Conservation (phyloP, 108 stramenopile species). For the Halocafeteria seosinensis region DNA sequence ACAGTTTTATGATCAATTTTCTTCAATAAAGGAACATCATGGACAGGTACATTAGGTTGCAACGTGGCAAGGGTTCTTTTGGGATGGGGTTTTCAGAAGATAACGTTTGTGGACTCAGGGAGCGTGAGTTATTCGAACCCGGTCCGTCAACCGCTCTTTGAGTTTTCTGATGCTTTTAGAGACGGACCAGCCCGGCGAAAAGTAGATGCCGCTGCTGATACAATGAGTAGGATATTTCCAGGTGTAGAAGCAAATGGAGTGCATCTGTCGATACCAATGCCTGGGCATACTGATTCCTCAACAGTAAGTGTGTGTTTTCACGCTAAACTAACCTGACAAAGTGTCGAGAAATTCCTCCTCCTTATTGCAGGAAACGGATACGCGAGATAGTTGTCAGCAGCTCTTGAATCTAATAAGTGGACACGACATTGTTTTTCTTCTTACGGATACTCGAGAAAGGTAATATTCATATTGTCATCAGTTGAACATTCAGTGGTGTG, state of each 20-base stretch:
- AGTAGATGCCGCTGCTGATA: conserved; percentile 74
- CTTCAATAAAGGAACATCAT: too few relatives aligned
- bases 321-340: too few relatives aligned
- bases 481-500: too few relatives aligned
- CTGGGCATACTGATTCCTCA: conserved; percentile 63
- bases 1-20: too few relatives aligned
- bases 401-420: too few relatives aligned
- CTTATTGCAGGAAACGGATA: too few relatives aligned
- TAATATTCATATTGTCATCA: too few relatives aligned
- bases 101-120: conserved; percentile 84
- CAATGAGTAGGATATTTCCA: conserved; percentile 50
- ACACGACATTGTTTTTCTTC: conserved; percentile 69
- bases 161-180: conserved; percentile 58
- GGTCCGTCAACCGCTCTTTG: conserved; percentile 81
- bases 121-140: conserved; percentile 84
- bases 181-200: too few relatives aligned
- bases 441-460: conserved; percentile 94
- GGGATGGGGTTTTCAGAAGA: conserved; percentile 84
- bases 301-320: too few relatives aligned
- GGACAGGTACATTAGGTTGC: conserved; percentile 95
- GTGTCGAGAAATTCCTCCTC: too few relatives aligned
- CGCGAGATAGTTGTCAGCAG: too few relatives aligned
- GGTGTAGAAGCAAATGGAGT: conserved; percentile 55
- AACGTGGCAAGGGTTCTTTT: conserved; percentile 67
- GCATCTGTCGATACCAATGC: conserved; percentile 84